A percentile compares a stretch with the other conserved stretches of the same genome.
Evolutionary conservation across 768 basidiomycete genomes (phyloP).

Genomic region (Boletus reticulatus): DNA sequence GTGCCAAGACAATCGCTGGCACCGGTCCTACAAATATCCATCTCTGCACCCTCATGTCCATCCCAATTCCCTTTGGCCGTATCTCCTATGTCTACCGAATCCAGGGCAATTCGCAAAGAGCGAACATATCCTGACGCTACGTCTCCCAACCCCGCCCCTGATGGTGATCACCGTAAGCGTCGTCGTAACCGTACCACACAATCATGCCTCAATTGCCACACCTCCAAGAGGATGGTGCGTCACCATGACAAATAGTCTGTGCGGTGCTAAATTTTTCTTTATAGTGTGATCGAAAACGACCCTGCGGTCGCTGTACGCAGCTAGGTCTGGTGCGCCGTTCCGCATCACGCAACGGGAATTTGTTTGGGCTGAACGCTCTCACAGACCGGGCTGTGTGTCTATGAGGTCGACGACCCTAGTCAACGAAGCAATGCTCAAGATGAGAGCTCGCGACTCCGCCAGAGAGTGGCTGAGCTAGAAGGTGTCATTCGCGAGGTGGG

Average conservation of each 20-base stretch:
- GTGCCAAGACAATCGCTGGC: conserved; percentile 22
- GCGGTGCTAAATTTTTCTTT: background rate
- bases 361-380: conserved; percentile 3
- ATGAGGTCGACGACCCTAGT: conserved; percentile 76
- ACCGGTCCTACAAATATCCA: conserved; percentile 29
- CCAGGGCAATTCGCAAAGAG: conserved; percentile 29
- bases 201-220: conserved; percentile 71
- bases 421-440: conserved; percentile 52
- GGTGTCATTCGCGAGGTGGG: conserved; percentile 77
- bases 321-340: conserved; percentile 36
- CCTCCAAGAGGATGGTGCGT: conserved; percentile 69
- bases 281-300: conserved; percentile 48
- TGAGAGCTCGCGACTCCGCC: conserved; percentile 63
- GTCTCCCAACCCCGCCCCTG: conserved; percentile 34
- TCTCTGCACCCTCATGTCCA: background rate
- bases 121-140: conserved; percentile 22
- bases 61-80: conserved; percentile 1
- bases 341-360: conserved; percentile 20
- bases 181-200: conserved; percentile 73
- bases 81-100: conserved; percentile 28
- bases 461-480: conserved; percentile 79
- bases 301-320: conserved; percentile 45
- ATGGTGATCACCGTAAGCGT: conserved; percentile 56
- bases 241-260: background rate
- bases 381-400: conserved; percentile 80